phyloP scores from a whole-genome alignment of 2,329 filamentous ascomycete species.

The Mollisia scopiformis region DNA sequence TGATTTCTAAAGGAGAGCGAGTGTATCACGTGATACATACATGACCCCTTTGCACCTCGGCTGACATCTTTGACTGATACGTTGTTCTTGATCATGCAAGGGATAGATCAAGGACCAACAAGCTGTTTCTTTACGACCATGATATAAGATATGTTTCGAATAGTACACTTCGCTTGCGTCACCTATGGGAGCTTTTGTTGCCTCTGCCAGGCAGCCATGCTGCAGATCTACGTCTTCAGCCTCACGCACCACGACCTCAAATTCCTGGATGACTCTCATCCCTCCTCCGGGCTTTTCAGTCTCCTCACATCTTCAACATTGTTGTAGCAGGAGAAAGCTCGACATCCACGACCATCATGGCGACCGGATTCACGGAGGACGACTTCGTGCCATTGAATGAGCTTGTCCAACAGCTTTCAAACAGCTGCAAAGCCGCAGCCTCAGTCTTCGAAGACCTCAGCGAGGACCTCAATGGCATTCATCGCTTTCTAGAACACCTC shows the following conservation, averaged over 20 bases:
- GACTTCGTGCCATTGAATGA: neutral
- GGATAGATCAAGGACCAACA: neutral
- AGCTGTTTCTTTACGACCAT: neutral
- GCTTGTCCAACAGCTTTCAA: neutral
- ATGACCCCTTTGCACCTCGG: neutral
- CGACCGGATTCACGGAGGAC: neutral
- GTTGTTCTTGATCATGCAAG: neutral
- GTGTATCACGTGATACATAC: neutral
- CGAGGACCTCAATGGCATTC: neutral
- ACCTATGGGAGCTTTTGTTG: neutral
- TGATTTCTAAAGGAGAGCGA: too few species aligned
- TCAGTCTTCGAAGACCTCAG: neutral
- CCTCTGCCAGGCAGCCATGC: neutral
- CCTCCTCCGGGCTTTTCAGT: neutral
- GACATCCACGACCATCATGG: neutral
- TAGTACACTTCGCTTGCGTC: neutral
- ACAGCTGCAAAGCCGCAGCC: neutral
- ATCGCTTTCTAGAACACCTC: conserved; percentile 1
- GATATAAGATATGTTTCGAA: too few species aligned
- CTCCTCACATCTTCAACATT: neutral
- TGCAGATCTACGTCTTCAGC: neutral
- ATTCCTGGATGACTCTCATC: neutral
- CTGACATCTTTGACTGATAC: neutral
- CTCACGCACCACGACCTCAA: neutral
- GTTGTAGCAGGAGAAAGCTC: too few species aligned